phyloP scores from a whole-genome alignment of 2,329 filamentous ascomycete species.

The Colletotrichum sp. region DNA sequence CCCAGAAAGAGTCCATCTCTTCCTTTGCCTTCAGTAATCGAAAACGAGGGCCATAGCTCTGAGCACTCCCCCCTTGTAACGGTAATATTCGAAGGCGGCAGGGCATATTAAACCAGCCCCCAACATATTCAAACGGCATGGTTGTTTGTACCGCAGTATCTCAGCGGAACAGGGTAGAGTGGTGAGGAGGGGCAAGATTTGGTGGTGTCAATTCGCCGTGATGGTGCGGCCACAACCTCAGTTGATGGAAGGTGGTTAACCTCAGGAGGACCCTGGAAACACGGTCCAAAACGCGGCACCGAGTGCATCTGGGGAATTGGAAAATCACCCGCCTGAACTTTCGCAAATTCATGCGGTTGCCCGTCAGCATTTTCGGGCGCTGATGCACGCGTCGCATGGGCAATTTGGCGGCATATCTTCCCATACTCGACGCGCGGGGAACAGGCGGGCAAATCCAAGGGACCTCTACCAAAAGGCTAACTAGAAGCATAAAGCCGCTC shows the following conservation, averaged over 20 bases:
- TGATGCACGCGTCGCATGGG: neutral
- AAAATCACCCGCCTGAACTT: neutral
- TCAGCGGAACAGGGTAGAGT: neutral
- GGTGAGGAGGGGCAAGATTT: neutral
- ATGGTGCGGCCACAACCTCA: neutral
- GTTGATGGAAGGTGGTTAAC: neutral
- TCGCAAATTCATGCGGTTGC: slow-evolving; percentile 3
- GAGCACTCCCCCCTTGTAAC: neutral
- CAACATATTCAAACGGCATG: neutral
- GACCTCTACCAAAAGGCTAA: neutral
- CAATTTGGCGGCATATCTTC: slow-evolving; percentile 1
- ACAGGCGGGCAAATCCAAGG: neutral
- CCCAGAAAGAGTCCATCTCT: neutral
- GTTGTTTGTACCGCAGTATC: neutral
- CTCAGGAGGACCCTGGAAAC: neutral
- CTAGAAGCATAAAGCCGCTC: neutral
- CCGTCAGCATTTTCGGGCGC: neutral
- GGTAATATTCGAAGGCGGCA: slow-evolving; percentile 1
- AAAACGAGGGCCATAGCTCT: slow-evolving; percentile 4
- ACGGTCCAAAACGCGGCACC: neutral
- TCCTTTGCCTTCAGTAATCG: neutral
- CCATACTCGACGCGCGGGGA: neutral
- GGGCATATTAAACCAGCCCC: slow-evolving; percentile 4
- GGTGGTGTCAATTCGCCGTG: neutral
- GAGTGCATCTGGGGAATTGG: neutral